These are phyloP conservation scores for Skeletonema grethae DNA, from an alignment of 108 stramenopile genomes.

Conservation along the genomic window DNA sequence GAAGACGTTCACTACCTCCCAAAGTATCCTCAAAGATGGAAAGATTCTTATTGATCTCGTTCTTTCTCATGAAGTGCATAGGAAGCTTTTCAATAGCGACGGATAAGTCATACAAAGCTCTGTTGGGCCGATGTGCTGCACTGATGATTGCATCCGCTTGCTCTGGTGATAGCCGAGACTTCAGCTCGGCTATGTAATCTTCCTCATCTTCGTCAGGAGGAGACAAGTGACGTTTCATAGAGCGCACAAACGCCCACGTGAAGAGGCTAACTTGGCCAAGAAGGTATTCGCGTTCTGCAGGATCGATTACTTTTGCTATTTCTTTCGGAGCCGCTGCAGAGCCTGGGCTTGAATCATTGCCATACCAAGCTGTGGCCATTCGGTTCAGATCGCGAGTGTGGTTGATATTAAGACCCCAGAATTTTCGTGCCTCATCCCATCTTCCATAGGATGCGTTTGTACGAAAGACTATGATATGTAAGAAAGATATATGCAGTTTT, in stretches of 20 bases:
- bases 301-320: not conserved
- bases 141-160: conserved; percentile 54
- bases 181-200: conserved; percentile 31
- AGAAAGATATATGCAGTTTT: not conserved
- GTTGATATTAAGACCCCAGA: conserved; percentile 33
- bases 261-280: conserved; percentile 9
- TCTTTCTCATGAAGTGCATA: conserved; percentile 71
- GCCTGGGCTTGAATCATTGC: conserved; percentile 1
- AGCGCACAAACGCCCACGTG: conserved; percentile 35
- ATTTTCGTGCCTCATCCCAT: conserved; percentile 39
- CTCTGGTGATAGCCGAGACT: conserved; percentile 26
- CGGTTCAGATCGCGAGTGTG: conserved; percentile 35
- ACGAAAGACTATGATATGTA: conserved; percentile 29
- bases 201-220: conserved; percentile 35
- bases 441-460: conserved; percentile 36
- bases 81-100: conserved; percentile 59
- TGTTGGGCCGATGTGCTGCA: conserved; percentile 68
- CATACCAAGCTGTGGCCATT: conserved; percentile 25
- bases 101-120: conserved; percentile 54
- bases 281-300: conserved; percentile 11
- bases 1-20: conserved; percentile 54
- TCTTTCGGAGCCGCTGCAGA: not conserved
- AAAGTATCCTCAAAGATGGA: conserved; percentile 55
- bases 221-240: conserved; percentile 40
- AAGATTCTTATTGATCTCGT: conserved; percentile 53